Percentiles rank a stretch among this genome's conserved stretches.
Conservation (phyloP, 176 grass and related monocot species). For the Olyra latifolia region DNA sequence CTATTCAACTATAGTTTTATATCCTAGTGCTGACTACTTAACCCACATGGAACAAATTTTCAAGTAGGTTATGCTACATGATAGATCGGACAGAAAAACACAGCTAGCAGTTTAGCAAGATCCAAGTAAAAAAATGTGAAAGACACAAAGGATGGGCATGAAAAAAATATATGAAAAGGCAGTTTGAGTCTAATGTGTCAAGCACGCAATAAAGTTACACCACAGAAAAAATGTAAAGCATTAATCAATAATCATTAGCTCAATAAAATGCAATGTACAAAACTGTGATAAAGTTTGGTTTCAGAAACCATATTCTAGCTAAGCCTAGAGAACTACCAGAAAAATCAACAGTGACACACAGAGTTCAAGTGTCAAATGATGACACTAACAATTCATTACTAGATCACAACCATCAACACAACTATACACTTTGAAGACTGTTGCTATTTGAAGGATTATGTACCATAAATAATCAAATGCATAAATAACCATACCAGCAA, state of each 20-base stretch:
- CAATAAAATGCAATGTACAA: background rate
- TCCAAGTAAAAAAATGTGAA: conserved; percentile 27
- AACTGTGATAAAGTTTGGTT: conserved; percentile 2
- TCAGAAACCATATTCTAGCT: background rate
- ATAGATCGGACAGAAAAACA: background rate
- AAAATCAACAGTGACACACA: background rate
- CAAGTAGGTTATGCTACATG: background rate
- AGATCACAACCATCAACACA: conserved; percentile 1
- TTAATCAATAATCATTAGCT: background rate
- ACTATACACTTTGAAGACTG: conserved; percentile 31
- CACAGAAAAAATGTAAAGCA: background rate
- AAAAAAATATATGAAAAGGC: background rate
- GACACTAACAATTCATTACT: background rate
- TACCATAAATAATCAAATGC: conserved; percentile 10
- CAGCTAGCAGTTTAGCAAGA: background rate
- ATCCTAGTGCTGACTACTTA: background rate
- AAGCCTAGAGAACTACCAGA: background rate
- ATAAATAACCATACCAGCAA: conserved; percentile 32
- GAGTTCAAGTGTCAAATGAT: background rate
- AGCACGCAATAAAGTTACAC: conserved; percentile 12
- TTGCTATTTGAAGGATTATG: conserved; percentile 19
- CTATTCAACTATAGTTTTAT: background rate
- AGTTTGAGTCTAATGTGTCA: background rate
- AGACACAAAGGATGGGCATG: background rate
- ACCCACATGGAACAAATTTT: background rate